Evolutionary conservation across 805 yeast genomes (phyloP).

Genomic region (Jamesozyma hellenica): DNA sequence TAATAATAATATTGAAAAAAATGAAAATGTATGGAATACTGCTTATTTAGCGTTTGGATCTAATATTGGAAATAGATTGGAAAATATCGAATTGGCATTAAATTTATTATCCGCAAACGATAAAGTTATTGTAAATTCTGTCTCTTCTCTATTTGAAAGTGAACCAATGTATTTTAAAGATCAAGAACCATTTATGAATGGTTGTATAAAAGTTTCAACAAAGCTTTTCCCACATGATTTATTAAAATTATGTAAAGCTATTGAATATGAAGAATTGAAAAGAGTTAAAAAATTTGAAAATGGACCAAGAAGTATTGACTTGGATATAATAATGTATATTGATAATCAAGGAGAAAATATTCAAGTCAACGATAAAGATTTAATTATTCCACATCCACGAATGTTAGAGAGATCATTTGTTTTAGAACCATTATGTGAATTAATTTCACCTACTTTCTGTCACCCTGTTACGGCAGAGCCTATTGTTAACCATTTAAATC

Average conservation of each 20-base stretch:
- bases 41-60: constrained; percentile 86
- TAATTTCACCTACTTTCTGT: constrained; percentile 50
- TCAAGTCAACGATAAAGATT: constrained; percentile 44
- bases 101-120: constrained; percentile 29
- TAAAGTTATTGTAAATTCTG: constrained; percentile 40
- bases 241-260: constrained; percentile 50
- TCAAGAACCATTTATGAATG: constrained; percentile 77
- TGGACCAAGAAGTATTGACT: constrained; percentile 86
- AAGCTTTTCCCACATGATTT: constrained; percentile 52
- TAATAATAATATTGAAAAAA: background rate
- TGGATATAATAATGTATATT: constrained; percentile 67
- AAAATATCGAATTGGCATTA: constrained; percentile 50
- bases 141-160: constrained; percentile 77
- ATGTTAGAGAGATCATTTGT: constrained; percentile 90
- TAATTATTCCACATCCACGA: constrained; percentile 76
- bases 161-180: constrained; percentile 85
- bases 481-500: constrained; percentile 52
- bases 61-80: constrained; percentile 63
- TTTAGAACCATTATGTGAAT: constrained; percentile 75
- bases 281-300: constrained; percentile 75
- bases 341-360: constrained; percentile 28
- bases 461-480: constrained; percentile 90
- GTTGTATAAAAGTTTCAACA: constrained; percentile 64
- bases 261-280: constrained; percentile 63
- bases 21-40: constrained; percentile 17